Base-by-base conservation (phyloP, 2,329 filamentous ascomycete genomes). In the Colletotrichum coccodes region DNA sequence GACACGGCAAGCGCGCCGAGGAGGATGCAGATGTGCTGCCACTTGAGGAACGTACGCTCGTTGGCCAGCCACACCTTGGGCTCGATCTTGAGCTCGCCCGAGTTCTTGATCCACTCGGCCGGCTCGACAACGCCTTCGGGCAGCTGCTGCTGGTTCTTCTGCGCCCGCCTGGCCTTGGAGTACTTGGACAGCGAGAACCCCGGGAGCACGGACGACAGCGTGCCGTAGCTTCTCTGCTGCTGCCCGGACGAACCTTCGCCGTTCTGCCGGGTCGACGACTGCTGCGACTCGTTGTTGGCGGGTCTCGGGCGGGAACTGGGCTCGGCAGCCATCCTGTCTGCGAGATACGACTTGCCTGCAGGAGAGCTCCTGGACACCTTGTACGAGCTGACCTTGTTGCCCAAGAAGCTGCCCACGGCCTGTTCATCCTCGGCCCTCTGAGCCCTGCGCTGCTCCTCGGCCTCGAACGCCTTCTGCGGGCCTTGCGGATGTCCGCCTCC, bases 11-110 rank as follows among this genome's bases (percentile, higher is more conserved):
- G 82, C 26, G 91, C 91, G 42, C 94, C 95, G 28, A 99, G 90
- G 16, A 99, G 86, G 56, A 99, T 90, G 70, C 90, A 92, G 75
- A 99, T 94, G 79, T 98, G 95, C 84, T 98, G 94, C 96, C 96
- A 99, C 81, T 98, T 98, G 80, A 99, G 91, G 78, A 98, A 99
- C 0, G 96, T 99, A 70, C 96, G 92, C 82, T 99, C 95, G 80
- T 99, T 99, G 62, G 96, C 96, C 65, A 99, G 91, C 95, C 96
- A 99, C 34, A 99, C 95, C 82, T 99, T 99, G 70, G 94, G 94
- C 83, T 99, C 96, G 65, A 99, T 94, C 77, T 94, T 92, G 72
- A 98, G 88, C 40, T 94, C 93, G 3, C 96, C 95, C 38, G 92
- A 89, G 80, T 99, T 97, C 84, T 99, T 99, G 85, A 99, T 93